Evolutionary conservation across 208 protist species (phyloP).

Genomic region (Trypanosoma lewisi): DNA sequence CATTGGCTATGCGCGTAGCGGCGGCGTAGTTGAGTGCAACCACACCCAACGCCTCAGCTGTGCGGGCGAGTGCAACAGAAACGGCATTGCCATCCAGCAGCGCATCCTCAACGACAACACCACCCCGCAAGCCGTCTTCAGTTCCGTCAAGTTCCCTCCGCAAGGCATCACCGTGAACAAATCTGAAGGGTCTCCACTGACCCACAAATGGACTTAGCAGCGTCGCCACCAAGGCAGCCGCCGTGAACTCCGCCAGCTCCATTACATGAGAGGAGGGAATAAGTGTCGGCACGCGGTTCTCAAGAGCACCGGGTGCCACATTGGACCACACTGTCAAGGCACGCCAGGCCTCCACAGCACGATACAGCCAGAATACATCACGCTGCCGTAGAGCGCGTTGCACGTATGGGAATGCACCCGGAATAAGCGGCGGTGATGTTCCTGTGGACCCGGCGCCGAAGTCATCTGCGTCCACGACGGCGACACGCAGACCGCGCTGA

Average conservation of each 20-base stretch:
- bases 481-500: constrained; percentile 70
- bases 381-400: constrained; percentile 80
- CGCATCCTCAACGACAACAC: constrained; percentile 41
- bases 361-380: constrained; percentile 47
- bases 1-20: constrained; percentile 28
- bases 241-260: constrained; percentile 61
- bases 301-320: constrained; percentile 35
- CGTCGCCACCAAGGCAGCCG: constrained; percentile 39
- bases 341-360: constrained; percentile 39
- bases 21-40: constrained; percentile 57
- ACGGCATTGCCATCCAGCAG: constrained; percentile 40
- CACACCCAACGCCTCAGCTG: constrained; percentile 73
- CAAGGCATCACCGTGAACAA: constrained; percentile 26
- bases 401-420: constrained; percentile 64
- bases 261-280: constrained; percentile 52
- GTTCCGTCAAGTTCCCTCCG: constrained; percentile 25
- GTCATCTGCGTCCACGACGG: constrained; percentile 69
- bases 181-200: constrained; percentile 22
- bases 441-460: constrained; percentile 43
- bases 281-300: constrained; percentile 32
- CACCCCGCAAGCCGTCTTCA: constrained; percentile 28
- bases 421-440: constrained; percentile 30
- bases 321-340: constrained; percentile 59
- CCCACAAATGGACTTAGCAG: constrained; percentile 59
- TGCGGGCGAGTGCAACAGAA: constrained; percentile 51